These are phyloP conservation scores for Pythium phragmitis DNA, from an alignment of 352 stramenopile species.

Conservation along the genomic window DNA sequence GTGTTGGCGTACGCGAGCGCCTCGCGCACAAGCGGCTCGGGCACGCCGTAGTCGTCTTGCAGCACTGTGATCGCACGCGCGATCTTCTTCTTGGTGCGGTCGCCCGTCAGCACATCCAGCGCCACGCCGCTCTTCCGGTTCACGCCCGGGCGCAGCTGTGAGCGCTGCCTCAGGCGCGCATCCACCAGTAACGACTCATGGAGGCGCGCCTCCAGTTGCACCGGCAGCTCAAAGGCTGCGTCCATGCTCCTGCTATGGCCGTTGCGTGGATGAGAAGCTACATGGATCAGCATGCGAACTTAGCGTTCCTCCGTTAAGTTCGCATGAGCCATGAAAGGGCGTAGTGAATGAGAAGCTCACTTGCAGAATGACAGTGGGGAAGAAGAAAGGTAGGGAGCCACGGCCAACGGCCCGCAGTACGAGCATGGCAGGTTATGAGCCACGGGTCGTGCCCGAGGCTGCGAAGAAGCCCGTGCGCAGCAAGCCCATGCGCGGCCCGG, in stretches of 20 bases:
- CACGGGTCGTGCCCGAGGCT: conserved; percentile 37
- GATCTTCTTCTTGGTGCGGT: conserved; percentile 59
- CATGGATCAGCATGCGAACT: background rate
- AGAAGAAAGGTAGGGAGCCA: conserved; percentile 22
- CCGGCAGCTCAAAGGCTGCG: conserved; percentile 56
- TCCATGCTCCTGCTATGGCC: conserved; percentile 19
- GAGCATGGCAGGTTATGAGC: conserved; percentile 3
- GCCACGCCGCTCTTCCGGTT: conserved; percentile 24
- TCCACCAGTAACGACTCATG: conserved; percentile 39
- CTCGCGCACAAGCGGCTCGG: conserved; percentile 31
- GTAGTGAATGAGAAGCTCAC: background rate
- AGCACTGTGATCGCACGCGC: conserved; percentile 41
- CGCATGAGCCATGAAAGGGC: conserved; percentile 22
- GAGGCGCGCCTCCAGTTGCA: conserved; percentile 48
- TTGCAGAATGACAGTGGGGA: conserved; percentile 14
- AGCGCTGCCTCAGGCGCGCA: conserved; percentile 34
- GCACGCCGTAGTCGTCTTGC: conserved; percentile 50
- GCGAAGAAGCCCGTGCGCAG: conserved; percentile 50
- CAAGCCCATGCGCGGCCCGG: conserved; percentile 59
- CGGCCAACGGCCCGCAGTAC: conserved; percentile 3
- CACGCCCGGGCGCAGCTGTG: conserved; percentile 53
- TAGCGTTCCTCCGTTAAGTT: conserved; percentile 6
- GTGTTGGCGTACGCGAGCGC: conserved; percentile 61
- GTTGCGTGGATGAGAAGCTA: background rate
- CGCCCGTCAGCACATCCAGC: conserved; percentile 40